These are phyloP conservation scores for Aspergillus saccharolyticus DNA, from an alignment of 495 filamentous ascomycete species.

Conservation along the genomic window DNA sequence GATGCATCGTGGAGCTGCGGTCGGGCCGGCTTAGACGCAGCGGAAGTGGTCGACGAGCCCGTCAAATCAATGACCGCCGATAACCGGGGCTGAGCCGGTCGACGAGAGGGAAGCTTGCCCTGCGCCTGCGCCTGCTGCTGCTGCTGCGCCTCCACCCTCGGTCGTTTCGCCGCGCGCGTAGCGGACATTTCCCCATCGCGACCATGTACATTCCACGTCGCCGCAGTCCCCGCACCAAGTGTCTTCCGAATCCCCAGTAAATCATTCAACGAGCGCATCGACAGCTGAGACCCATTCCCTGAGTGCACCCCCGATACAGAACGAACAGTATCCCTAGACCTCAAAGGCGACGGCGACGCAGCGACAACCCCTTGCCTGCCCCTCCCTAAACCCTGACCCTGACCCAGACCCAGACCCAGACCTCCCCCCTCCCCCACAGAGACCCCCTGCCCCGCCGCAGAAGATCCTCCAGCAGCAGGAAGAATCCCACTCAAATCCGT, in stretches of 20 bases:
- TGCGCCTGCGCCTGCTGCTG: neutral
- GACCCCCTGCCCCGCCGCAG: neutral
- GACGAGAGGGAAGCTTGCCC: neutral
- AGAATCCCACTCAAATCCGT: conserved; percentile 53
- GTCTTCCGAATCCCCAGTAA: conserved; percentile 53
- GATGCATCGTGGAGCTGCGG: neutral
- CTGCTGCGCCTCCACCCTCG: conserved; percentile 23
- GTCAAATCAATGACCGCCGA: conserved; percentile 6
- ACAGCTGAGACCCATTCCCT: conserved; percentile 13
- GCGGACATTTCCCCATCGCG: conserved; percentile 16
- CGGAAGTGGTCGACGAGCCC: neutral
- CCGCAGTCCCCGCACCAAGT: neutral
- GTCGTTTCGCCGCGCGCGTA: conserved; percentile 45
- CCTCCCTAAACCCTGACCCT: no score
- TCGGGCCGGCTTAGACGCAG: no score
- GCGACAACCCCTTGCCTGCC: no score
- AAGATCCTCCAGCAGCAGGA: conserved; percentile 37
- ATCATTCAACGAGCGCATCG: conserved; percentile 50
- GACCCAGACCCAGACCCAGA: no score
- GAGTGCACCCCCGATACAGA: no score
- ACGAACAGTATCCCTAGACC: no score
- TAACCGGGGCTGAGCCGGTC: neutral
- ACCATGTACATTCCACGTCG: neutral
- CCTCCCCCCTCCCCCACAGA: conserved; percentile 20
- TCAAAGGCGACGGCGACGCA: no score